Conservation (phyloP, 2,329 filamentous ascomycete genomes). For the Fusarium sp. region DNA sequence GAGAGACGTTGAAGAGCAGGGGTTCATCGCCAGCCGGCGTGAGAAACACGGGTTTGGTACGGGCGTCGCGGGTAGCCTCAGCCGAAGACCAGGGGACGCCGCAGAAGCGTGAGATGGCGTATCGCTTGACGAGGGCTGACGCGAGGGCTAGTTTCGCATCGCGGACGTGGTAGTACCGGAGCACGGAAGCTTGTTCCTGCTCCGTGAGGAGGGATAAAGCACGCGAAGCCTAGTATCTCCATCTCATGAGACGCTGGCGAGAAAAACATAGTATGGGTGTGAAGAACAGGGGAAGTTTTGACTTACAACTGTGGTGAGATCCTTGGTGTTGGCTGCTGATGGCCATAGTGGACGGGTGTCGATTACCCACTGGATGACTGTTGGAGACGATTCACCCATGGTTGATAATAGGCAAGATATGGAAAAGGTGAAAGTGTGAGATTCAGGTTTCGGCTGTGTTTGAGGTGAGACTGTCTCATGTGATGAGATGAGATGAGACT, state of each 20-base stretch:
- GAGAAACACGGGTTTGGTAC: conserved; percentile 65
- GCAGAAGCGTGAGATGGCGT: conserved; percentile 70
- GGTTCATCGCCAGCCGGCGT: conserved; percentile 61
- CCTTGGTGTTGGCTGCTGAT: conserved; percentile 59
- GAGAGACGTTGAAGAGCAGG: conserved; percentile 79
- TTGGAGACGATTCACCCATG: conserved; percentile 41
- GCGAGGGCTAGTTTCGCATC: conserved; percentile 81
- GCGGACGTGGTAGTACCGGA: conserved; percentile 72
- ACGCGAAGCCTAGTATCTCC: conserved; percentile 59
- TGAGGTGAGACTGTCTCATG: conserved; percentile 12
- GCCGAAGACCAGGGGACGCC: conserved; percentile 71
- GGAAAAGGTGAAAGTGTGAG: conserved; percentile 15
- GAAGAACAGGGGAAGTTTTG: not conserved
- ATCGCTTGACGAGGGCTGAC: conserved; percentile 80
- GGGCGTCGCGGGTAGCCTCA: conserved; percentile 65
- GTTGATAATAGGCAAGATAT: not conserved
- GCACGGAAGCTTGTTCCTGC: conserved; percentile 67
- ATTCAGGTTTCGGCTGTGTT: conserved; percentile 26
- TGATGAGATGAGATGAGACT: conserved; percentile 22
- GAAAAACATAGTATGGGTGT: not conserved
- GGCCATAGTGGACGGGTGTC: conserved; percentile 71
- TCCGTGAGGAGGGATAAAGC: conserved; percentile 64
- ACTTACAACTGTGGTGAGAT: conserved; percentile 61
- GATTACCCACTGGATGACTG: conserved; percentile 70
- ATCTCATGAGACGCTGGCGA: not conserved